Base-by-base conservation (phyloP, 805 yeast genomes). In the Wickerhamomyces canadensis region DNA sequence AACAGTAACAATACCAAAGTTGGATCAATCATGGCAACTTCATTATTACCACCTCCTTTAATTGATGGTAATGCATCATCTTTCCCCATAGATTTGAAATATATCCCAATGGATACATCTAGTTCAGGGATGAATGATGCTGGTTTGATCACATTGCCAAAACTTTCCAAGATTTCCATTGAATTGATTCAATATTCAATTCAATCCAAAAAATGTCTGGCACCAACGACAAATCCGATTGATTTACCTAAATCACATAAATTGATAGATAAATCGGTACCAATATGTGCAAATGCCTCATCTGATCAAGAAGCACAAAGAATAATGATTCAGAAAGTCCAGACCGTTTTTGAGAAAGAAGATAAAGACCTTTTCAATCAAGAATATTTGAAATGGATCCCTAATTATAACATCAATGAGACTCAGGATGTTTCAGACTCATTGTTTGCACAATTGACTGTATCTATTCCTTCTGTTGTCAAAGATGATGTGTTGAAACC, bases 341-440 rank as follows among this genome's bases (percentile, higher is more conserved):
- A 44, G 23, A 34, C 44, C 1, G 33, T 47, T 10, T 31, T 26
- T 31, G n/a, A n/a, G n/a, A 21, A 14, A 14, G 24, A 25, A 3
- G 25, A 18, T 2, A n/a, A 17, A 5, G 21, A 11, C 4, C 14
- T 15, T 5, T 14, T 15, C 14, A 11, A 12, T n/a, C 33, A 21
- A 2, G 10, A 17, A 28, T 28, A 28, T 15, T n/a, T 17, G 4
- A 38, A 40, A 4, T 50, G 54, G 54, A 40, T 29, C 8, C 54
- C 54, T 8, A 46, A 40, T 13, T 50, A 50, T 19, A 26, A 25
- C 11, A 38, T 40, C 8, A 16, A 27, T 2, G 21, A 28, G 3
- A 14, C 43, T 1, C 43, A 35, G 27, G 33, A n/a, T n/a, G n/a
- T n/a, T n/a, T n/a, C n/a, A n/a, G n/a, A n/a, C n/a, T n/a, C n/a